Percentiles rank a stretch among this genome's conserved stretches.
Evolutionary conservation across 2,329 filamentous ascomycete genomes (phyloP).

Genomic region (Claviceps sp.): DNA sequence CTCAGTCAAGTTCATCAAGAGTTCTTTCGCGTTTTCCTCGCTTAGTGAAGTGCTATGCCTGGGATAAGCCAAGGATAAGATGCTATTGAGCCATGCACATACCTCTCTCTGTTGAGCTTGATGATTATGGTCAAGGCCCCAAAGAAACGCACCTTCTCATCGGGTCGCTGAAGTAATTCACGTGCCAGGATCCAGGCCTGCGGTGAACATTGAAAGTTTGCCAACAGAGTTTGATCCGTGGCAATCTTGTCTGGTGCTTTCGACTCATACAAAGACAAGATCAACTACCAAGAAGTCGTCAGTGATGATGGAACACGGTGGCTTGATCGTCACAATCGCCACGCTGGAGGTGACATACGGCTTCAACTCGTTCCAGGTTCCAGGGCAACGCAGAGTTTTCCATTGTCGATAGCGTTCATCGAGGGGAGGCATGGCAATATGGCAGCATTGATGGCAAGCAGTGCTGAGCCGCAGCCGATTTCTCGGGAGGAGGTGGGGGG

Average conservation of each 20-base stretch:
- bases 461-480: not conserved
- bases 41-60: constrained; percentile 34
- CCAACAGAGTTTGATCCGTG: constrained; percentile 57
- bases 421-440: constrained; percentile 3
- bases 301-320: not conserved
- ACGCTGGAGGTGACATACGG: constrained; percentile 8
- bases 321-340: not conserved
- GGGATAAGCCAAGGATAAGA: constrained; percentile 1
- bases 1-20: constrained; percentile 46
- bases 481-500: not conserved
- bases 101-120: constrained; percentile 89
- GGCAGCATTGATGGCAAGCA: not conserved
- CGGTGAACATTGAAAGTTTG: constrained; percentile 63
- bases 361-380: constrained; percentile 13
- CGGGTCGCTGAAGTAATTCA: constrained; percentile 52
- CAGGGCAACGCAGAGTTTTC: constrained; percentile 9
- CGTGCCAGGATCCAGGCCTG: constrained; percentile 81
- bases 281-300: constrained; percentile 23
- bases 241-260: constrained; percentile 34
- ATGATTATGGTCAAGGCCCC: constrained; percentile 86
- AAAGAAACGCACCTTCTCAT: constrained; percentile 77
- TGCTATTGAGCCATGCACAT: constrained; percentile 13
- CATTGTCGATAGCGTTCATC: constrained; percentile 4
- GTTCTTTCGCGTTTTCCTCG: constrained; percentile 41
- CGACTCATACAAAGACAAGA: constrained; percentile 40